Conservation (phyloP, 2,329 filamentous ascomycete genomes). For the Pseudonectria foliicola region DNA sequence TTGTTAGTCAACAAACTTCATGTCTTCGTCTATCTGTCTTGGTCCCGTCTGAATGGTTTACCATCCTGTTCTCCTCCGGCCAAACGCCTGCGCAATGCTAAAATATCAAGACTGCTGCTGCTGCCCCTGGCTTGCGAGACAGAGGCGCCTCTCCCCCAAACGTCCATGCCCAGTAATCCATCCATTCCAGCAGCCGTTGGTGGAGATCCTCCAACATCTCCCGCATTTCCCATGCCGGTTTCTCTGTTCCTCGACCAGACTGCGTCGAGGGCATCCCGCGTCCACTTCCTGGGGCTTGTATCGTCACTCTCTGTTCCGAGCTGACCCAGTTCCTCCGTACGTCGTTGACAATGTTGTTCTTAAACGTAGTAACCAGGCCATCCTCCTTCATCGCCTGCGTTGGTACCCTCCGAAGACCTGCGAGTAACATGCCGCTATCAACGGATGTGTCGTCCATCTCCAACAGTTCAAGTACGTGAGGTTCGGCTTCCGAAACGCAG, state of each 20-base stretch:
- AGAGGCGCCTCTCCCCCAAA: slow-evolving; percentile 6
- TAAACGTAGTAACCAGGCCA: slow-evolving; percentile 32
- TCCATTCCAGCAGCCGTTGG: slow-evolving; percentile 27
- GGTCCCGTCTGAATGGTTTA: too few relatives aligned
- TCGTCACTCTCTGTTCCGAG: slow-evolving; percentile 25
- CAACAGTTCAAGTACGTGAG: slow-evolving; percentile 12
- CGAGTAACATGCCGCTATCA: slow-evolving; percentile 16
- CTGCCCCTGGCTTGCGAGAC: slow-evolving; percentile 5
- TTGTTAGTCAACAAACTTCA: too few relatives aligned
- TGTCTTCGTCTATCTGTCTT: too few relatives aligned
- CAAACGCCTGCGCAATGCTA: slow-evolving; percentile 18
- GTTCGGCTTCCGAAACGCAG: slow-evolving; percentile 13
- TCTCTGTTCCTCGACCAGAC: slow-evolving; percentile 27
- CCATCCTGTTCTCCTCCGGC: too few relatives aligned
- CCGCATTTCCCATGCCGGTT: slow-evolving; percentile 24
- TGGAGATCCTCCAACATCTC: slow-evolving; percentile 26
- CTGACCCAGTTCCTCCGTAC: slow-evolving; percentile 38
- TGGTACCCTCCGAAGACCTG: slow-evolving; percentile 8
- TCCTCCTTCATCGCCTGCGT: slow-evolving; percentile 7
- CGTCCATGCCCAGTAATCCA: slow-evolving; percentile 24
- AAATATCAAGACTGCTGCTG: slow-evolving; percentile 22
- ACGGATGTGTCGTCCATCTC: slow-evolving; percentile 11
- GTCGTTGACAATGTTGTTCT: slow-evolving; percentile 36
- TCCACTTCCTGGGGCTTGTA: slow-evolving; percentile 31
- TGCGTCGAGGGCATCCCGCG: slow-evolving; percentile 26